Conservation (phyloP, 257 asterid genomes). For the Rauvolfia tetraphylla region DNA sequence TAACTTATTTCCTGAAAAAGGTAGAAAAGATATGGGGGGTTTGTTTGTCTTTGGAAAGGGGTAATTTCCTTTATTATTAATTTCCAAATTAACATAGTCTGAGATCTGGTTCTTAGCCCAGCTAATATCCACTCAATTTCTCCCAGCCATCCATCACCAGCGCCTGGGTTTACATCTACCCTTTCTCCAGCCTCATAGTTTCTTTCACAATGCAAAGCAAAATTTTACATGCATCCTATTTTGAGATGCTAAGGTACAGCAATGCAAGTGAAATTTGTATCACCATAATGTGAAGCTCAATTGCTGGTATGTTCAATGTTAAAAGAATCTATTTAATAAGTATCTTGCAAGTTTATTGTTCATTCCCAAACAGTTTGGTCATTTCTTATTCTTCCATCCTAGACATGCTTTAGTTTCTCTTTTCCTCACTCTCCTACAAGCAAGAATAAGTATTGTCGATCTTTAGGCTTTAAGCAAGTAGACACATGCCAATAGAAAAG, state of each 20-base stretch:
- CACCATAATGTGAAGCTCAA: not conserved
- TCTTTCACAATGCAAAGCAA: not conserved
- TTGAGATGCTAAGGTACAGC: not conserved
- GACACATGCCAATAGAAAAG: not conserved
- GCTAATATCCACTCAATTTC: not conserved
- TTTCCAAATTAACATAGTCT: not conserved
- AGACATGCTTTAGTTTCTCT: not conserved
- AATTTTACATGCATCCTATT: not conserved
- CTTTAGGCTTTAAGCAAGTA: not conserved
- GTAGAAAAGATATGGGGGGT: not conserved
- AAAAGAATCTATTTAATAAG: not conserved
- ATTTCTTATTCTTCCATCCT: not conserved
- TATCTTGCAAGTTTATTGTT: not conserved
- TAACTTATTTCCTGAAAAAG: not conserved
- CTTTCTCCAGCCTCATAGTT: not conserved
- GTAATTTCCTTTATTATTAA: not conserved
- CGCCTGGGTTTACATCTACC: not conserved
- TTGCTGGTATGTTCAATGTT: too few species aligned
- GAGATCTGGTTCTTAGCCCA: not conserved
- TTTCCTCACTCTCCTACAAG: not conserved
- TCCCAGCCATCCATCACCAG: not conserved
- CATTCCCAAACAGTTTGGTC: not conserved
- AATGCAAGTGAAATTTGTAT: not conserved
- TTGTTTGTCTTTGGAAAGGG: not conserved
- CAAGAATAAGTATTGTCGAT: not conserved